Evolutionary conservation across 192 early-diverging fungal species (phyloP).

Genomic region (Nowakowskiella sp.): DNA sequence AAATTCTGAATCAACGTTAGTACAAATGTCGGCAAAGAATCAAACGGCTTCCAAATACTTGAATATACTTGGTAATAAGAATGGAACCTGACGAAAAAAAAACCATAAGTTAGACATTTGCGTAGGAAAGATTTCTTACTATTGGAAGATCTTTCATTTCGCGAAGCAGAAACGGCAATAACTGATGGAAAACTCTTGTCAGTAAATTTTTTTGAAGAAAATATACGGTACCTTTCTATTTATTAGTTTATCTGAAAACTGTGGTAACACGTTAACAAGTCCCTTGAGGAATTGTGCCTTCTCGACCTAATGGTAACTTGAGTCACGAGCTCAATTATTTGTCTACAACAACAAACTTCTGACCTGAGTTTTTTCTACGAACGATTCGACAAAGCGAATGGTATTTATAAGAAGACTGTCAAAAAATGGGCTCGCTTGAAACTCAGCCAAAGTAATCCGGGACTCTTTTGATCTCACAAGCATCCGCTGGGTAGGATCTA

Average conservation of each 20-base stretch:
- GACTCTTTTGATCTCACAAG: slow-evolving; percentile 42
- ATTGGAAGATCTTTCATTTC: slow-evolving; percentile 62
- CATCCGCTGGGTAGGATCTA: slow-evolving; percentile 43
- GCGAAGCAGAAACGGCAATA: slow-evolving; percentile 61
- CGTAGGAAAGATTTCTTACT: slow-evolving; percentile 8
- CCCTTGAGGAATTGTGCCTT: slow-evolving; percentile 76
- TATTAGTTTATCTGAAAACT: slow-evolving; percentile 62
- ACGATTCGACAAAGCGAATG: slow-evolving; percentile 67
- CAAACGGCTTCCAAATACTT: slow-evolving; percentile 1
- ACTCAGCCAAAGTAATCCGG: slow-evolving; percentile 52
- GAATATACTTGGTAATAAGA: slow-evolving; percentile 71
- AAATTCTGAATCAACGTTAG: slow-evolving; percentile 27
- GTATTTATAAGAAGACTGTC: slow-evolving; percentile 71
- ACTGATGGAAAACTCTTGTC: slow-evolving; percentile 36
- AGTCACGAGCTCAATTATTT: too few species aligned
- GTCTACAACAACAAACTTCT: too few species aligned
- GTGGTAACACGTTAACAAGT: slow-evolving; percentile 55
- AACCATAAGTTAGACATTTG: background rate
- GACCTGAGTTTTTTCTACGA: slow-evolving; percentile 70
- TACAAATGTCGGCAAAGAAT: background rate
- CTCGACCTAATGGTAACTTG: too few species aligned
- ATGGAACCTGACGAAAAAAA: slow-evolving; percentile 44
- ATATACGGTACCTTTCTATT: slow-evolving; percentile 51
- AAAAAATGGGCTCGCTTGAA: slow-evolving; percentile 66
- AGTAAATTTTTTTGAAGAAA: background rate